A percentile compares a stretch with the other conserved stretches of the same genome.
These are phyloP conservation scores for Bruguiera sexangula DNA, from an alignment of 345 rosid genomes.

Conservation along the genomic window DNA sequence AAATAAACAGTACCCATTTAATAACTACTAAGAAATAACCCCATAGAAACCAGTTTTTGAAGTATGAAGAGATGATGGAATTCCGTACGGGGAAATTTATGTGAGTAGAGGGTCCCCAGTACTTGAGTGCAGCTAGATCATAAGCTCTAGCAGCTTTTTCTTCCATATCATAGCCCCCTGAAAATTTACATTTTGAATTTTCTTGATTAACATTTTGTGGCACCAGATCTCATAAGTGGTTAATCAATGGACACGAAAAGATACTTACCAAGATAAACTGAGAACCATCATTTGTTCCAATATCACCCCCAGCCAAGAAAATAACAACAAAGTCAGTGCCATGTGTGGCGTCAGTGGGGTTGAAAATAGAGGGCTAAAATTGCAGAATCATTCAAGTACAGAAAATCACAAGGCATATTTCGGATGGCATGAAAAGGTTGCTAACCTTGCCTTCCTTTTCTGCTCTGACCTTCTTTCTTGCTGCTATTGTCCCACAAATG, in stretches of 20 bases:
- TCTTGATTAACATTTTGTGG: slow-evolving; percentile 7
- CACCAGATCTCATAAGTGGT: background rate
- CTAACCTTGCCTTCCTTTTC: slow-evolving; percentile 92
- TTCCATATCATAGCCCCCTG: slow-evolving; percentile 99
- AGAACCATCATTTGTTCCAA: slow-evolving; percentile 34
- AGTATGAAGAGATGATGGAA: slow-evolving; percentile 3
- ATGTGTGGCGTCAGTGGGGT: slow-evolving; percentile 9
- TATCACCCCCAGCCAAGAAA: slow-evolving; percentile 21
- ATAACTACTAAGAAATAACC: slow-evolving; percentile 14
- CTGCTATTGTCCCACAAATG: slow-evolving; percentile 98
- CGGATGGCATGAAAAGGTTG: background rate
- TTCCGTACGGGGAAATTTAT: slow-evolving; percentile 70
- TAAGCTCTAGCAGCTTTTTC: slow-evolving; percentile 98
- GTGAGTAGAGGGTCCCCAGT: slow-evolving; percentile 95
- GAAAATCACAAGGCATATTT: background rate
- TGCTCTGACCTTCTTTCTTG: slow-evolving; percentile 94
- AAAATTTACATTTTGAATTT: slow-evolving; percentile 30
- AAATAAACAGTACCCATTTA: background rate
- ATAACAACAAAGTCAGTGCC: slow-evolving; percentile 25
- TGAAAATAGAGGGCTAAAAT: slow-evolving; percentile 10
- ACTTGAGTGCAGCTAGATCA: slow-evolving; percentile 97
- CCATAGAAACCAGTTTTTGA: slow-evolving; percentile 11
- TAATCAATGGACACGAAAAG: slow-evolving; percentile 14
- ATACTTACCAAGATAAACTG: slow-evolving; percentile 88
- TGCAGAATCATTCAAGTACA: slow-evolving; percentile 6